Evolutionary conservation across 768 basidiomycete genomes (phyloP).

Genomic region (Tylopilus sp.): DNA sequence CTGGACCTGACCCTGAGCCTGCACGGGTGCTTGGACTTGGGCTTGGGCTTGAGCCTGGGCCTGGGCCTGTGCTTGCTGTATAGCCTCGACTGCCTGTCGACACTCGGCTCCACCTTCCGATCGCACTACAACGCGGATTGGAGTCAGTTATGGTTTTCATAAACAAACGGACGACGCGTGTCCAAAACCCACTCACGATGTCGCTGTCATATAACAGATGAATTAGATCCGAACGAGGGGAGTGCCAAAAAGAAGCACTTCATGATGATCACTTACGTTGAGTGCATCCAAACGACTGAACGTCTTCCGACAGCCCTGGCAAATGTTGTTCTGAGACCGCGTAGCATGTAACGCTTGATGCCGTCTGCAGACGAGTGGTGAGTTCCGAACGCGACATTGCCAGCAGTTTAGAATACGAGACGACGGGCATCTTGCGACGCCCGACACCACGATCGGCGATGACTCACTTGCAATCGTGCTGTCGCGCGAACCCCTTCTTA

Average conservation of each 20-base stretch:
- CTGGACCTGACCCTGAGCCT: slow-evolving; percentile 22
- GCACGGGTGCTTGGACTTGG: slow-evolving; percentile 17
- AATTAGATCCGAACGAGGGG: slow-evolving; percentile 22
- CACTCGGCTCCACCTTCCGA: slow-evolving; percentile 85
- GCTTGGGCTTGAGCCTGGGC: slow-evolving; percentile 24
- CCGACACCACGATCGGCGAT: slow-evolving; percentile 6
- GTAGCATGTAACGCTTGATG: slow-evolving; percentile 88
- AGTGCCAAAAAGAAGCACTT: slow-evolving; percentile 26
- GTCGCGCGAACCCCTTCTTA: slow-evolving; percentile 91
- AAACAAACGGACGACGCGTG: slow-evolving; percentile 21
- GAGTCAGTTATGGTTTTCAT: slow-evolving; percentile 27
- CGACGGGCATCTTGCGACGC: background rate
- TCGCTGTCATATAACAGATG: slow-evolving; percentile 46
- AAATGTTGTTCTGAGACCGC: slow-evolving; percentile 80
- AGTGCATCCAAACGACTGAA: slow-evolving; percentile 93
- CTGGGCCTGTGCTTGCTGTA: slow-evolving; percentile 33
- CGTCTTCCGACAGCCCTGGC: slow-evolving; percentile 90
- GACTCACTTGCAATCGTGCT: slow-evolving; percentile 95
- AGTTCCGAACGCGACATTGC: slow-evolving; percentile 1
- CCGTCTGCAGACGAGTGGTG: slow-evolving; percentile 46
- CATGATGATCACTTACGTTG: slow-evolving; percentile 64
- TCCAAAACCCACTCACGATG: slow-evolving; percentile 55
- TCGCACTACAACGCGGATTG: slow-evolving; percentile 50
- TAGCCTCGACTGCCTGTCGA: slow-evolving; percentile 42
- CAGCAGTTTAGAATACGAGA: background rate